Evolutionary conservation across 805 yeast genomes (phyloP), one percentile per base, ranked within the genome.

Genomic region (Candida chauliodis): DNA sequence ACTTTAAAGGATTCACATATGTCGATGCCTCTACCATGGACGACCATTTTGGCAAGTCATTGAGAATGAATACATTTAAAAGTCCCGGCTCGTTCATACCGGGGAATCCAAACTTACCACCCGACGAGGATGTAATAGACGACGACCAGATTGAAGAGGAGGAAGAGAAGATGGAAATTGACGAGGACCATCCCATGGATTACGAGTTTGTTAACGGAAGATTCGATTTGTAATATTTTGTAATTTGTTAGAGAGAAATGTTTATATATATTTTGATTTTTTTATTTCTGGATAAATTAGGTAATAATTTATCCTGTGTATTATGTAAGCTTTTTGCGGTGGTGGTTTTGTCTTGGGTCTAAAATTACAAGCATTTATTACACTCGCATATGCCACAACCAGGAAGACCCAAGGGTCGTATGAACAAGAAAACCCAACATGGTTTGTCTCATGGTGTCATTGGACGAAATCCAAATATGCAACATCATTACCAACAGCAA

Each of bases 1-100:
- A 90, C 58, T 93, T 93, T 66, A 88, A 87, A 52, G 99, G 99
- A 0, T 93, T 93, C 61, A 93, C 99, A 0, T 93, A 85, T 61
- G 97, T 91, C 34, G 96, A 90, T 59, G 97, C 86, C 46, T 83
- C 95, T 18, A 78, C 95, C 21, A 80, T 91, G 73, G 95, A 90
- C 53, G 96, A 90, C 49, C 85, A 84, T 61, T 83, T 84, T 46
- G 65, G 67, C 35, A 61, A 59, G 41, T 61, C 66, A 4, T 63
- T 61, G 41, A 55, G 71, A 38, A 56, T 52, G 48, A 62, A 64
- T 49, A 51, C 65, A 2, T 70, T 58, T 54, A 66, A 55, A 38
- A 58, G 58, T 51, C 79, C 77, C 11, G 90, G 89, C 4, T 81
- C 90, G 1, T 77, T 85, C 47, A 81, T 85, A 22, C 86, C 86